Base-by-base conservation (phyloP, 2,329 filamentous ascomycete genomes). In the Byssochlamys sp. region DNA sequence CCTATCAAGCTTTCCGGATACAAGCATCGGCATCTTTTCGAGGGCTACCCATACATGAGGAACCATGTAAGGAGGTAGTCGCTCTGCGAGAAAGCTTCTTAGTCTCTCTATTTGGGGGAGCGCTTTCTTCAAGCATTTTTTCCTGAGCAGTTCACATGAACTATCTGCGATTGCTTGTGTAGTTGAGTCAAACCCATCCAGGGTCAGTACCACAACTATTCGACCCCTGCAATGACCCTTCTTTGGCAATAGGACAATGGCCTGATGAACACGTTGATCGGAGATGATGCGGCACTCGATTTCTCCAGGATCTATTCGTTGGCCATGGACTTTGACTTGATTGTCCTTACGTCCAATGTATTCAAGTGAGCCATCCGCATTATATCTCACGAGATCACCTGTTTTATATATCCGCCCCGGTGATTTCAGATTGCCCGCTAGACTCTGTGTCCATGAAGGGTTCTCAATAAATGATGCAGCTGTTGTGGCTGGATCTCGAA, bases 241-340 rank as follows among this genome's bases (percentile, higher is more conserved):
- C 59, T 76, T 75, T 2, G 75, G 73, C 58, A 79, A 63, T 14
- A 75, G 66, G 2, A 79, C 76, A 53, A 78, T 69, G 2, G 70
- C 72, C 58, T 77, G 71, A 33, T 67, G 71, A 11, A 78, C 61
- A 4, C 60, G 64, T n/a, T 58, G 11, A 54, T 70, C 63, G n/a
- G 67, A 67, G 31, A 66, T 61, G 9, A 74, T 62, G n/a, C 71
- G 69, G 59, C 70, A 67, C 52, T 74, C 71, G 25, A 78, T 79
- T 64, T 78, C 80, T 52, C 73, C 78, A 52, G 84, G 77, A 71
- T 85, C 88, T 61, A 87, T 82, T 53, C 85, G 76, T 63, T 83
- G 85, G 12, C 88, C 88, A 7, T 80, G 75, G 11, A 88, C 70
- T 67, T 89, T 88, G 59, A 87, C 81, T 66, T 85, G 85, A 50